A percentile compares a stretch with the other conserved stretches of the same genome.
Evolutionary conservation across 2,329 filamentous ascomycete genomes (phyloP).

Genomic region (Cadophora sp.): DNA sequence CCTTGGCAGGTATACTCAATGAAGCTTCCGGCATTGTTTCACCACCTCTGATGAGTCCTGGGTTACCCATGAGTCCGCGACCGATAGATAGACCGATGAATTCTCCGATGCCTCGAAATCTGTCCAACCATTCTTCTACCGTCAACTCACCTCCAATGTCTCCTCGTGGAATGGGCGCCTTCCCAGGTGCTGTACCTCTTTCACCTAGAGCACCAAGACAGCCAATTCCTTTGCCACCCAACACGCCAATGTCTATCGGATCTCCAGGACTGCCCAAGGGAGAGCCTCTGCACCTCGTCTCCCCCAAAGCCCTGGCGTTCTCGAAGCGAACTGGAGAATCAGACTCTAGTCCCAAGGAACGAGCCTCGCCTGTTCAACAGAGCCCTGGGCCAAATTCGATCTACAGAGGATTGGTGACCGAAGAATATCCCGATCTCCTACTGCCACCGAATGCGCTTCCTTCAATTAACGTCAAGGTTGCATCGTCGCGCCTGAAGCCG

Average conservation of each 20-base stretch:
- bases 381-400: constrained; percentile 59
- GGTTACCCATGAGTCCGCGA: constrained; percentile 65
- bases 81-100: constrained; percentile 61
- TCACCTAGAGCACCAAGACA: constrained; percentile 78
- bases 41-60: constrained; percentile 62
- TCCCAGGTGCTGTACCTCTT: constrained; percentile 60
- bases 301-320: constrained; percentile 51
- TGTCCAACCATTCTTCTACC: constrained; percentile 47
- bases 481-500: constrained; percentile 93
- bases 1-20: constrained; percentile 60
- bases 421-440: constrained; percentile 86
- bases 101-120: constrained; percentile 64
- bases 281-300: constrained; percentile 47
- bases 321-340: constrained; percentile 46
- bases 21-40: constrained; percentile 45
- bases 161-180: constrained; percentile 57
- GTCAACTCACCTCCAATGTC: constrained; percentile 73
- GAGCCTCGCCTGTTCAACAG: constrained; percentile 33
- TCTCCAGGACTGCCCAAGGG: constrained; percentile 49
- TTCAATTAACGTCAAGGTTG: constrained; percentile 84
- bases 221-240: constrained; percentile 74
- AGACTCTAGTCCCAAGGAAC: constrained; percentile 35
- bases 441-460: constrained; percentile 88
- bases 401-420: constrained; percentile 79
- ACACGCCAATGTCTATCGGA: constrained; percentile 69